phyloP scores from a whole-genome alignment of 1,284 basidiomycete genomes.

The Ustilago loliicola region DNA sequence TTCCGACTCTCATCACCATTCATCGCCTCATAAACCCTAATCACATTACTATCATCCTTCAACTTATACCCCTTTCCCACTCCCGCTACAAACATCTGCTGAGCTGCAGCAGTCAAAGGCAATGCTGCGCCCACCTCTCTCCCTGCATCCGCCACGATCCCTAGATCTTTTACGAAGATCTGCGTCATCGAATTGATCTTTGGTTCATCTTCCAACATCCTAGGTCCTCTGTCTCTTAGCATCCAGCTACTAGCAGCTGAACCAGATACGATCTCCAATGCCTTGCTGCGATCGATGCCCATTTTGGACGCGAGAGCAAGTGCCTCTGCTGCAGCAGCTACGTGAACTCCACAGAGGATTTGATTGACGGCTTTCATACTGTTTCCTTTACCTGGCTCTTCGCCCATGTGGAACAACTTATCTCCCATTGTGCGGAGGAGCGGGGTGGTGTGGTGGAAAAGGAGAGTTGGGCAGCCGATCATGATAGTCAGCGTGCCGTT shows the following conservation, averaged over 20 bases:
- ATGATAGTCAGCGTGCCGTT: constrained; percentile 70
- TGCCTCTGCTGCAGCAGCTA: constrained; percentile 70
- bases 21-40: constrained; percentile 35
- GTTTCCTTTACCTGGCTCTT: constrained; percentile 60
- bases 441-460: constrained; percentile 55
- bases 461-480: constrained; percentile 60
- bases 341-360: constrained; percentile 69
- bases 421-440: constrained; percentile 63
- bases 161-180: constrained; percentile 38
- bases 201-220: constrained; percentile 35
- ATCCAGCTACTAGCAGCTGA: constrained; percentile 69
- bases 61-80: constrained; percentile 19
- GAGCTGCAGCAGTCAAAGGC: constrained; percentile 25
- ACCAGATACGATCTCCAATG: constrained; percentile 67
- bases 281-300: constrained; percentile 66
- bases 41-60: constrained; percentile 34
- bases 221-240: constrained; percentile 66
- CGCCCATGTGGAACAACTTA: constrained; percentile 68
- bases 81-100: constrained; percentile 33
- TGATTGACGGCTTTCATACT: constrained; percentile 66
- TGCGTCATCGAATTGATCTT: constrained; percentile 21
- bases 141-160: constrained; percentile 29
- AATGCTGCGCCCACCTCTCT: constrained; percentile 20
- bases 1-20: constrained; percentile 15
- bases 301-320: constrained; percentile 70